Evolutionary conservation across 2,329 filamentous ascomycete species (phyloP), one percentile per base, ranked within the genome.

Genomic region (Pyrenochaeta sp.): DNA sequence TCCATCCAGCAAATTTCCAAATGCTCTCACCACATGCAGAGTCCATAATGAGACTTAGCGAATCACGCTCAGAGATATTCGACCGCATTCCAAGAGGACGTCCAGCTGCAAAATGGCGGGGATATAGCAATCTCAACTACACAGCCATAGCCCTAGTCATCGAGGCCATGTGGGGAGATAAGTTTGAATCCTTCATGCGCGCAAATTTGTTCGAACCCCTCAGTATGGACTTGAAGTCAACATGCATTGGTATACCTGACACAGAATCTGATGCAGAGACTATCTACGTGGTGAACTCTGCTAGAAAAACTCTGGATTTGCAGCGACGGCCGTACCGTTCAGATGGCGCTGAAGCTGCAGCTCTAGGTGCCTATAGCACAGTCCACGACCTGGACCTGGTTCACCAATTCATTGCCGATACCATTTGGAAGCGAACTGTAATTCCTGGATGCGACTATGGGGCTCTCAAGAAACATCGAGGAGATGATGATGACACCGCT

Each of bases 111-210:
- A 22, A 22, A 9, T 26, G n/a, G 29, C 9, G 29, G 19, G n/a
- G 21, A 15, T 47, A 47, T 17, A 47, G 44, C 32, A 47, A 47
- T 19, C 11, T 41, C 13, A 47, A 47, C 18, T 47, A 47, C 21
- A 19, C 24, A 8, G 30, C 27, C 22, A 14, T 47, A 34, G 37
- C 31, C 13, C 24, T 47, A 19, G 20, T 19, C 22, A 36, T 38
- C n/a, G 27, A 42, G 13, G 26, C 21, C 32, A 20, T 47, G 13
- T 47, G 44, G 38, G 32, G 11, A 11, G 32, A 22, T 11, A 34
- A 13, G 11, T 22, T 47, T 4, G 22, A 35, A 6, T 10, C 18
- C 2, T 47, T 47, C 34, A 34, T 46, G 29, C 14, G 36, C 6
- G 20, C 28, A 13, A 46, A 29, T 7, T 19, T 46, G 30, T 36